Conservation (phyloP, 176 grass and related monocot species). For the Melocanna baccifera region DNA sequence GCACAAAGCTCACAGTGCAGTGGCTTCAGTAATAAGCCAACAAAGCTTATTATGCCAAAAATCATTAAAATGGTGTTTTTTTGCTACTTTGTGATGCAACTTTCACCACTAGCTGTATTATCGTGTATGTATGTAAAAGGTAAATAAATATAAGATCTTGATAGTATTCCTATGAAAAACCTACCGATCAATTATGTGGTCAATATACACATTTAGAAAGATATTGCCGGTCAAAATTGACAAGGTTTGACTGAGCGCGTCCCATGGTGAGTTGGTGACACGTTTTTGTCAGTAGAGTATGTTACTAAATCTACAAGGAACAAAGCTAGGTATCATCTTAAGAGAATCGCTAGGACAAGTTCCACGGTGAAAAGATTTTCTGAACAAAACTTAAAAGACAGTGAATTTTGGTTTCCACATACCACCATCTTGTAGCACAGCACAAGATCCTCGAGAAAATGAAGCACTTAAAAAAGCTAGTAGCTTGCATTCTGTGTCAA, state of each 20-base stretch:
- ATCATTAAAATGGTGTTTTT: background rate
- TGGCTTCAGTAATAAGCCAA: background rate
- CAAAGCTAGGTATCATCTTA: background rate
- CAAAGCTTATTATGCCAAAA: background rate
- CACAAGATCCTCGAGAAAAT: slow-evolving; percentile 35
- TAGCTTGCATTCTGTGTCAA: slow-evolving; percentile 26
- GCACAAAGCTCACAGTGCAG: background rate
- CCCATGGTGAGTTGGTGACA: background rate
- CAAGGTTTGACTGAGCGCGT: background rate
- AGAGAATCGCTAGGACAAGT: background rate
- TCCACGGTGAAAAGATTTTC: background rate
- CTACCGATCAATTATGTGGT: background rate
- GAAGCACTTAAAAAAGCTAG: slow-evolving; percentile 29
- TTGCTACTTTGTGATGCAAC: background rate
- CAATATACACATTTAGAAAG: background rate
- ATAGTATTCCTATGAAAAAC: background rate
- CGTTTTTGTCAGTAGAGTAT: background rate
- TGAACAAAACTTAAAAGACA: slow-evolving; percentile 7
- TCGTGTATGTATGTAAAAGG: background rate
- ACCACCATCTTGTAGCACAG: slow-evolving; percentile 43
- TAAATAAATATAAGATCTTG: background rate
- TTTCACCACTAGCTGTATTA: background rate
- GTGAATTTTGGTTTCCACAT: slow-evolving; percentile 42
- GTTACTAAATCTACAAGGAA: slow-evolving; percentile 2
- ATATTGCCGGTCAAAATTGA: background rate